Percentiles rank a stretch among this genome's conserved stretches.
Conservation (phyloP, 2,329 filamentous ascomycete genomes). For the Cytospora mali region DNA sequence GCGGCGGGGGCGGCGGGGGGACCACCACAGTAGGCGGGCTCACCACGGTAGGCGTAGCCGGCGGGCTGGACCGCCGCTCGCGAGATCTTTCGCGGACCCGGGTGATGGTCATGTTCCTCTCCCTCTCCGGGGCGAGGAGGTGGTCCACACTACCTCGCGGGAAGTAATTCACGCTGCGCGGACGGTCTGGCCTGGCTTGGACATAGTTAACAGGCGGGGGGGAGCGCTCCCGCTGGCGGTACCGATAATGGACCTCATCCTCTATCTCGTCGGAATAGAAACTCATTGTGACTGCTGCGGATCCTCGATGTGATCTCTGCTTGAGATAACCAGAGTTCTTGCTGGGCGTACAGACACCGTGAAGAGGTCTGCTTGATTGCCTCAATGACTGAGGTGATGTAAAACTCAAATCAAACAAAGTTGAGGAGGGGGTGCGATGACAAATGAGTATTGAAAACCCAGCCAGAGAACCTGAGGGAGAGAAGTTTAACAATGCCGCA, state of each 20-base stretch:
- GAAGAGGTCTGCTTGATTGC: neutral
- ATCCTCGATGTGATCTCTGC: neutral
- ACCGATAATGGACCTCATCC: conserved; percentile 55
- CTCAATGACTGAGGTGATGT: neutral
- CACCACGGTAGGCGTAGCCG: conserved; percentile 35
- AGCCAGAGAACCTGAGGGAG: conserved; percentile 3
- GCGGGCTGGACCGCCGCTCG: conserved; percentile 49
- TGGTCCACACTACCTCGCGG: conserved; percentile 41
- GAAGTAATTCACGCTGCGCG: conserved; percentile 46
- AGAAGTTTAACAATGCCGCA: conserved; percentile 13
- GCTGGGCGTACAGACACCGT: neutral
- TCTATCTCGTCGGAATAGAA: conserved; percentile 56
- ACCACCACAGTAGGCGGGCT: conserved; percentile 34
- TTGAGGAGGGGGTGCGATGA: conserved; percentile 2
- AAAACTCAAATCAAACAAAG: neutral
- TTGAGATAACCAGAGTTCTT: neutral
- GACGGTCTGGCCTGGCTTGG: conserved; percentile 40
- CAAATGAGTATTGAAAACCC: conserved; percentile 6
- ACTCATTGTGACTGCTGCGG: conserved; percentile 29
- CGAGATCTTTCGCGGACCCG: conserved; percentile 48
- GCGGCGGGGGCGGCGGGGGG: conserved; percentile 34
- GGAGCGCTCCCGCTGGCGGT: conserved; percentile 44
- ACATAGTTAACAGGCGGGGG: conserved; percentile 51
- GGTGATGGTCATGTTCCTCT: conserved; percentile 49
- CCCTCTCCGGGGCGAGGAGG: conserved; percentile 44